Base-by-base conservation (phyloP, 1,284 basidiomycete genomes). In the Rhodotorula sp. region DNA sequence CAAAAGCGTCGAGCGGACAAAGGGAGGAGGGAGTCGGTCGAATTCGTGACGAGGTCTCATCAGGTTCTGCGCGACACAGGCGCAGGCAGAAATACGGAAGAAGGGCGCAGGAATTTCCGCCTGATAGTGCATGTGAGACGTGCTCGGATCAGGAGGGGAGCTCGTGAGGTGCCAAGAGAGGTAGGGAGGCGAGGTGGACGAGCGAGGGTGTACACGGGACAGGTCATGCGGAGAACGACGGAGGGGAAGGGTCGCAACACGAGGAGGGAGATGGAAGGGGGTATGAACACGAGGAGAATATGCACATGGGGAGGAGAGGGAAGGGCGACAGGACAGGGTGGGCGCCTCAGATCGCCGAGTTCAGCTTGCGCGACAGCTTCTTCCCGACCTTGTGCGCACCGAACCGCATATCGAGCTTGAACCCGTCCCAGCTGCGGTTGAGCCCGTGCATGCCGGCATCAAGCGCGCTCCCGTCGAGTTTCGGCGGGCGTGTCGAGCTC, bases 381-480 rank as follows among this genome's bases (percentile, higher is more conserved):
- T 72, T 72, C 15, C 59, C 62, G 22, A 70, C 46, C 54, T 74
- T 74, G 70, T 74, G 72, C 48, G 64, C 61, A 21, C 69, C 72
- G 29, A 76, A 72, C 60, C 60, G 63, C 64, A 67, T 70, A 12
- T 76, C 74, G 46, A 76, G 61, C 66, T 77, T 77, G 71, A 77
- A 77, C 39, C 67, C 73, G 44, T 75, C 76, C 70, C 65, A 73
- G 25, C 61, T 66, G 17, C 76, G 61, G 57, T 75, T 75, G 66
- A 75, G 67, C 12, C 76, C 76, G 41, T 77, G 76, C 60, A 75
- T 66, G 10, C 76, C 76, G 3, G 76, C 73, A 13, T 73, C 73
- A 22, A 77, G 34, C 46, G 67, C 61, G 4, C 60, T 72, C 27
- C 74, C 76, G 10, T 75, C 76, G 37, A 69, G 19, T 34, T 66